Conservation (phyloP, 139 green algal species). For the Tetradesmus obliquus region DNA sequence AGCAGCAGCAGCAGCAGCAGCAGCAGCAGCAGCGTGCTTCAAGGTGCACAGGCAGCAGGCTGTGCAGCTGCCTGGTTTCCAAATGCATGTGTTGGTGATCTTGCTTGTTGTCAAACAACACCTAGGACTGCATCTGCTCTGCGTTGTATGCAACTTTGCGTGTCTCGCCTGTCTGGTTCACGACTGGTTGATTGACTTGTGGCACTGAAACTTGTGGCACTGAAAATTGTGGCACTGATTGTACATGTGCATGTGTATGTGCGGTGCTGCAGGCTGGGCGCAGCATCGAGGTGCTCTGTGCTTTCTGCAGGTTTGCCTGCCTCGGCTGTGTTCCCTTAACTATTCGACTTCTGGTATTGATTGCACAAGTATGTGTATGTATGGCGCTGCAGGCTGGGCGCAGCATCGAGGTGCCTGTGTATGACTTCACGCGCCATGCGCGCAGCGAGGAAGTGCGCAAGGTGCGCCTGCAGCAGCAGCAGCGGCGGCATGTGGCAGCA, state of each 20-base stretch:
- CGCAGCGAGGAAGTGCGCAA: slow-evolving; percentile 64
- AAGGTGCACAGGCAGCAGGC: no score
- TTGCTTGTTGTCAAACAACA: no score
- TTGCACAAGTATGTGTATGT: not conserved
- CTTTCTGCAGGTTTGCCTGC: not conserved
- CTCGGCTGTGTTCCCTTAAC: not conserved
- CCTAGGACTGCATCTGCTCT: no score
- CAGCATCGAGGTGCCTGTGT: slow-evolving; percentile 89
- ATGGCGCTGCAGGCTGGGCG: slow-evolving; percentile 54
- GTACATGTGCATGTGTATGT: not conserved
- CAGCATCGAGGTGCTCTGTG: slow-evolving; percentile 65
- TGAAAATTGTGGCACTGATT: not conserved
- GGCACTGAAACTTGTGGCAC: no score
- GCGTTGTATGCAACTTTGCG: no score
- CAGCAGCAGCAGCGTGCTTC: no score
- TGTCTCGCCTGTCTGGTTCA: not conserved
- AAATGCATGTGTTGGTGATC: no score
- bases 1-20: not conserved
- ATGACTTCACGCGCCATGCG: slow-evolving; percentile 94
- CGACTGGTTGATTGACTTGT: not conserved
- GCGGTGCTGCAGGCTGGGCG: slow-evolving; percentile 54
- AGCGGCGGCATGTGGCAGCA: not conserved
- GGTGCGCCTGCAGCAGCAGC: slow-evolving; percentile 52
- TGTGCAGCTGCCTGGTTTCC: no score
- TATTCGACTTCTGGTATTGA: not conserved